A percentile compares a stretch with the other conserved stretches of the same genome.
These are phyloP conservation scores for Annulohypoxylon bovei DNA, from an alignment of 495 filamentous ascomycete genomes.

Conservation along the genomic window DNA sequence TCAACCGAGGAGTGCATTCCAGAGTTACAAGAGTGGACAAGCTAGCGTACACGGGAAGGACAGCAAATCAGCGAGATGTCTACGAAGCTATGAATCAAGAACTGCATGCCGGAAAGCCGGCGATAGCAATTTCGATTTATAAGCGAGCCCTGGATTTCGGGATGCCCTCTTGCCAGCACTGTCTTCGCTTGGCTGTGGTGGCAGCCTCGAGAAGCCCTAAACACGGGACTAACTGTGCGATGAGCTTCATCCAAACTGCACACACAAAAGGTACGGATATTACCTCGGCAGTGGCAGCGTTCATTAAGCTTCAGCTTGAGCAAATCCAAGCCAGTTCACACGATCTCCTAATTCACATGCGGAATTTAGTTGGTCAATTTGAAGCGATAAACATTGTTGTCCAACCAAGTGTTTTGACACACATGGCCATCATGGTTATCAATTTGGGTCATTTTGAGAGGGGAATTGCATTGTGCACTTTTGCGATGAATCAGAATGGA, in stretches of 20 bases:
- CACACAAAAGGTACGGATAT: conserved; percentile 50
- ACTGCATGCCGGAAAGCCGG: conserved; percentile 31
- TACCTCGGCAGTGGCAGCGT: conserved; percentile 34
- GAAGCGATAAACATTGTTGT: conserved; percentile 46
- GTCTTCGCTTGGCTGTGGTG: conserved; percentile 53
- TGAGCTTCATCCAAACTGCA: conserved; percentile 47
- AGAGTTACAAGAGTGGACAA: conserved; percentile 29
- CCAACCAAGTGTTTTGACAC: conserved; percentile 45
- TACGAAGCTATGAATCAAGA: conserved; percentile 52
- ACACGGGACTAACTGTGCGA: conserved; percentile 31
- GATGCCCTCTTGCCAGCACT: conserved; percentile 45
- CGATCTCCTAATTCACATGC: conserved; percentile 36
- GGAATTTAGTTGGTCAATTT: conserved; percentile 42
- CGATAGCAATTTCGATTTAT: conserved; percentile 48
- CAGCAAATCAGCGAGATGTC: conserved; percentile 43
- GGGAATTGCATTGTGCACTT: conserved; percentile 50
- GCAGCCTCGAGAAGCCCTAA: conserved; percentile 47
- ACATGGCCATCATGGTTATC: conserved; percentile 50
- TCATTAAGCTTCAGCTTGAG: conserved; percentile 48
- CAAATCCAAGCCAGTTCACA: conserved; percentile 9
- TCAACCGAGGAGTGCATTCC: conserved; percentile 7
- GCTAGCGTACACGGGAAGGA: conserved; percentile 38
- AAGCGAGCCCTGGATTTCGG: conserved; percentile 45
- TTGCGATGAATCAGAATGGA: conserved; percentile 46
- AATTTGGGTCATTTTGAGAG: conserved; percentile 40